phyloP scores from a whole-genome alignment of 192 early-diverging fungal species.

The Glomus cerebriforme region DNA sequence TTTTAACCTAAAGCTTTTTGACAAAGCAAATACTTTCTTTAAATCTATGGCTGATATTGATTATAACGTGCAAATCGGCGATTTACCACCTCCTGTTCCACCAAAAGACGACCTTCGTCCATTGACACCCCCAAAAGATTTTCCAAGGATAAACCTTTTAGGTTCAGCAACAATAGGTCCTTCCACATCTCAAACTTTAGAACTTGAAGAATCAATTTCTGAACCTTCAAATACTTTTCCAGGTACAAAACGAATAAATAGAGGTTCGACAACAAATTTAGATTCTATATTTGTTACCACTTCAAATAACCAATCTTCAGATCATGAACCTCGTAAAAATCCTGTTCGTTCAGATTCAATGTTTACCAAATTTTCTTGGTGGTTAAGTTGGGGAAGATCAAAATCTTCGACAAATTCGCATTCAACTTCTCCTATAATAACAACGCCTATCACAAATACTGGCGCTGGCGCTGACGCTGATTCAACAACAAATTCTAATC shows the following conservation, averaged over 20 bases:
- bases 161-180: not conserved
- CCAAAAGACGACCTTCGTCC: conserved; percentile 17
- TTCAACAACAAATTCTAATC: not conserved
- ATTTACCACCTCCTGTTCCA: conserved; percentile 5
- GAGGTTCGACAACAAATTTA: not conserved
- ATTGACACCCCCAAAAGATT: conserved; percentile 4
- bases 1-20: not conserved
- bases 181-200: not conserved
- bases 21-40: not conserved
- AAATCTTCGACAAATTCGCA: not conserved
- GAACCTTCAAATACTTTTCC: conserved; percentile 17
- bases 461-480: not conserved
- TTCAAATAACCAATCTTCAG: not conserved
- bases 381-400: conserved; percentile 22
- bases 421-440: too few species aligned
- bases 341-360: not conserved
- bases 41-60: not conserved
- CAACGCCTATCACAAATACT: not conserved
- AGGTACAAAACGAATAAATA: not conserved
- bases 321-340: not conserved
- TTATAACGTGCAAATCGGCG: not conserved
- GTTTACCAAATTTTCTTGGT: not conserved
- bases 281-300: not conserved
- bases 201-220: not conserved
- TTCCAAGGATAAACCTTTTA: not conserved